Percentiles rank a stretch among this genome's conserved stretches.
These are phyloP conservation scores for Cardamine occulta DNA, from an alignment of 345 rosid species.

Conservation along the genomic window DNA sequence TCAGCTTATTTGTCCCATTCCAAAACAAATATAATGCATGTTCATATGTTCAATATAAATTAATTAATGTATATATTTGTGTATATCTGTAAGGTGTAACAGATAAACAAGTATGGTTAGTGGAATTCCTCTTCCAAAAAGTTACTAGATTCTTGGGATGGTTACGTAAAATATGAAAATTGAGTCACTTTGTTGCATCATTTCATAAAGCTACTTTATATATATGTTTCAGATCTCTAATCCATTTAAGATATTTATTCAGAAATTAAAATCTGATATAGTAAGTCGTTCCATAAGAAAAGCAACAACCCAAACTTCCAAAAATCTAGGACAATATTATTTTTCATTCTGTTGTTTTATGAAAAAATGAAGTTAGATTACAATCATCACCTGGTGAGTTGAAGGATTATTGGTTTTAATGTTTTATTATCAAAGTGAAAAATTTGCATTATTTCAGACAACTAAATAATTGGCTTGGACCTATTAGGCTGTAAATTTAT, in stretches of 20 bases:
- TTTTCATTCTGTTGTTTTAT: not conserved
- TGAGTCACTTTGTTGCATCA: conserved; percentile 43
- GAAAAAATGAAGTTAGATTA: conserved; percentile 10
- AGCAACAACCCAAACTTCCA: conserved; percentile 24
- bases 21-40: conserved; percentile 35
- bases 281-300: conserved; percentile 24
- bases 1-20: conserved; percentile 41
- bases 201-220: conserved; percentile 42
- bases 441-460: conserved; percentile 7
- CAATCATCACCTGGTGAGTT: not conserved
- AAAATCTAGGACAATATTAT: not conserved
- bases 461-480: conserved; percentile 3
- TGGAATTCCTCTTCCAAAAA: conserved; percentile 44
- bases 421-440: conserved; percentile 1
- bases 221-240: conserved; percentile 35
- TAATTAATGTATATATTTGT: not conserved
- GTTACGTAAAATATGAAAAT: conserved; percentile 39
- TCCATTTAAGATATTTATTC: conserved; percentile 1
- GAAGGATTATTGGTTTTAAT: not conserved
- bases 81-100: conserved; percentile 19
- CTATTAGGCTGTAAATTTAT: not conserved
- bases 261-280: not conserved
- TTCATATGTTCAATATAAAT: conserved; percentile 8
- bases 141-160: conserved; percentile 42
- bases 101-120: conserved; percentile 35